These are phyloP conservation scores for Aspergillus luchuensis DNA, from an alignment of 2,329 filamentous ascomycete genomes.

Conservation along the genomic window DNA sequence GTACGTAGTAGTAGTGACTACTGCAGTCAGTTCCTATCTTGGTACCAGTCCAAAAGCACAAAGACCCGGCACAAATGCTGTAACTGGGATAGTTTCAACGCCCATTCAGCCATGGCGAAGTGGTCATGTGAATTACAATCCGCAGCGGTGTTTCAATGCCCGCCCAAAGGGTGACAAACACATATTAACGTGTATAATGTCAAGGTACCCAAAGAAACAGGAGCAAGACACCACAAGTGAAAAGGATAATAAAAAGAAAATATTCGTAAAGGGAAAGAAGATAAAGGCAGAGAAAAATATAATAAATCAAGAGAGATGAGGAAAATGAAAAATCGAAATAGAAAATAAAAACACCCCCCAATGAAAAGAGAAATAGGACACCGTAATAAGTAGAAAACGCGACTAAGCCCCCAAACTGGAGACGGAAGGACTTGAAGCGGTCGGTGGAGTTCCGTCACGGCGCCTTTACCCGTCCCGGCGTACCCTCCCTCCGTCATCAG, in stretches of 20 bases:
- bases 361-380: neutral
- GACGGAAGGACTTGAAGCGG: slow-evolving; percentile 23
- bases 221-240: neutral
- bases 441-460: slow-evolving; percentile 28
- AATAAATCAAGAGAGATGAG: neutral
- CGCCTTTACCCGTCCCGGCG: slow-evolving; percentile 32
- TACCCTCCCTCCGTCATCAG: slow-evolving; percentile 24
- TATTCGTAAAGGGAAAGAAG: neutral
- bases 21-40: slow-evolving; percentile 24
- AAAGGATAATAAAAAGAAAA: neutral
- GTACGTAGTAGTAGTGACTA: slow-evolving; percentile 4
- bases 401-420: slow-evolving; percentile 14
- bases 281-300: neutral
- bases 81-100: slow-evolving; percentile 19
- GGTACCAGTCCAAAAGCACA: slow-evolving; percentile 19
- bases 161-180: neutral
- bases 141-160: neutral
- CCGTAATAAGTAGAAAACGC: neutral
- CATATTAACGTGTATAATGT: neutral
- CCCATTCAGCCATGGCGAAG: slow-evolving; percentile 7
- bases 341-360: neutral
- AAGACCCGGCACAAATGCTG: slow-evolving; percentile 20
- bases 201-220: too few species aligned
- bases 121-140: slow-evolving; percentile 16
- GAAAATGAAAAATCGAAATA: neutral